A percentile compares a stretch with the other conserved stretches of the same genome.
These are phyloP conservation scores for Tetragonia tetragonoides DNA, from an alignment of 148 eudicot species.

Conservation along the genomic window DNA sequence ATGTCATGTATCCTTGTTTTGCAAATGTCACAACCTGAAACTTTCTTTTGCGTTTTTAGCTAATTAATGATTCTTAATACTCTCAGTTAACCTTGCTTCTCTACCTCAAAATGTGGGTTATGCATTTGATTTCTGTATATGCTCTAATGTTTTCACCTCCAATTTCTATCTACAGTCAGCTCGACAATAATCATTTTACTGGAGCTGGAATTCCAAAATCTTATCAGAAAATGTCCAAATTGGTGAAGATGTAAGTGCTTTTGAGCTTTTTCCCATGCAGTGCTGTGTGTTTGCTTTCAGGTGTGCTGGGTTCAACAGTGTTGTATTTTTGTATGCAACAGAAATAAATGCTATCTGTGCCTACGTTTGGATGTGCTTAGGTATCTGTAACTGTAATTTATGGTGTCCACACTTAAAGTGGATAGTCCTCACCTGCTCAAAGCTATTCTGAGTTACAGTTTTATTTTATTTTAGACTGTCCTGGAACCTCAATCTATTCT, in stretches of 20 bases:
- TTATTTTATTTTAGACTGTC: neutral
- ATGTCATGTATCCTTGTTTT: neutral
- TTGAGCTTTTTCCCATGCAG: slow-evolving; percentile 1
- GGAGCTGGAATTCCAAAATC: slow-evolving; percentile 60
- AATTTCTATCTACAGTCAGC: slow-evolving; percentile 53
- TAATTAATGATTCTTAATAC: neutral
- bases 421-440: slow-evolving; percentile 2
- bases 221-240: slow-evolving; percentile 52
- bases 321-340: neutral
- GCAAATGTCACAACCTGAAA: neutral
- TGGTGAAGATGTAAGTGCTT: slow-evolving; percentile 65
- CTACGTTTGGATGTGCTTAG: neutral
- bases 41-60: neutral
- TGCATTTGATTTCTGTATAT: slow-evolving; percentile 11
- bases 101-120: neutral
- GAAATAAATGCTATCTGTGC: neutral
- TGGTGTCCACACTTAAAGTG: neutral
- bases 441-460: neutral
- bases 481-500: neutral
- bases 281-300: neutral
- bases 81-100: neutral
- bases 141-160: slow-evolving; percentile 1
- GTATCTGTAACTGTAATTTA: neutral
- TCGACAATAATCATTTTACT: slow-evolving; percentile 65
- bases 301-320: neutral